Conservation (phyloP, 306 rosid genomes). For the Carpinus fangiana region DNA sequence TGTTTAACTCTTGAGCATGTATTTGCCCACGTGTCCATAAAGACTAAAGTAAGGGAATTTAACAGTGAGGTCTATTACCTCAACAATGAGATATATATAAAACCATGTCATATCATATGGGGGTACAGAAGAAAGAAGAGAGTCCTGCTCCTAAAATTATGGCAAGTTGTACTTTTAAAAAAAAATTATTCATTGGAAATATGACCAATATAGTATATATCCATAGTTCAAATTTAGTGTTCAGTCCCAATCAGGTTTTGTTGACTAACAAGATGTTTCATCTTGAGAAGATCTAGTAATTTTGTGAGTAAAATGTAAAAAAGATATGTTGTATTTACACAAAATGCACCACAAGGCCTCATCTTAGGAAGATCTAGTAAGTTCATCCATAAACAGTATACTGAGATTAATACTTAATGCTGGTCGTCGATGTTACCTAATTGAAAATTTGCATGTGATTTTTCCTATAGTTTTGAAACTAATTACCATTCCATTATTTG, state of each 20-base stretch:
- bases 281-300: not conserved
- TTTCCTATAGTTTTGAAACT: not conserved
- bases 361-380: not conserved
- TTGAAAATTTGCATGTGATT: constrained; percentile 1
- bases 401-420: not conserved
- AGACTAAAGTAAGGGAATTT: not conserved
- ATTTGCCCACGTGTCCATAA: not conserved
- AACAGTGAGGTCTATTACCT: not conserved
- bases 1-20: not conserved
- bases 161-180: not conserved
- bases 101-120: not conserved
- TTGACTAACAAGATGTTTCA: not conserved
- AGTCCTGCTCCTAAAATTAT: not conserved
- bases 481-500: not conserved
- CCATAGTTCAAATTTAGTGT: not conserved
- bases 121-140: not conserved
- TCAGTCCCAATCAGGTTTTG: not conserved
- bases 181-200: not conserved
- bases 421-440: not conserved
- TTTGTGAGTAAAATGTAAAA: not conserved
- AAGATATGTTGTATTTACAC: not conserved
- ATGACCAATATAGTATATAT: not conserved
- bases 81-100: not conserved
- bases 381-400: not conserved
- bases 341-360: not conserved